Evolutionary conservation across 768 basidiomycete genomes (phyloP), one percentile per base, ranked within the genome.

Genomic region (Leccinum aurantiacum): DNA sequence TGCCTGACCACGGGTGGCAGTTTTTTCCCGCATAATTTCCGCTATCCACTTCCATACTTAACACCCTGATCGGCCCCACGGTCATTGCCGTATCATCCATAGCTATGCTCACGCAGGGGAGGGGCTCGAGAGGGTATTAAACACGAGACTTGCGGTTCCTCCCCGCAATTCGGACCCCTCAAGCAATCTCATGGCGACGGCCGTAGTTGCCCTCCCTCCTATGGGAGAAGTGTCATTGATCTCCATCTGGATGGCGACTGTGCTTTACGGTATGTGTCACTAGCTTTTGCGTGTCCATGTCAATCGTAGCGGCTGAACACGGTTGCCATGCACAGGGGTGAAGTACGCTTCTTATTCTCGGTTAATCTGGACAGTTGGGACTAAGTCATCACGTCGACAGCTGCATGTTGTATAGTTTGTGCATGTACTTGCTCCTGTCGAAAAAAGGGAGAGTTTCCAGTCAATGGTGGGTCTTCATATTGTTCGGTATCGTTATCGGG

Each of bases 221-320:
- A 52, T 66, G 57, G 65, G 46, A 31, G 51, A 59, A 31, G 57
- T 66, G 33, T 66, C 65, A 4, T 11, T 66, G 25, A 19, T 66
- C 1, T 52, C 60, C 48, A 66, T 63, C 31, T 66, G 65, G 65
- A 59, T 63, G 47, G 65, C 49, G 9, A 66, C 65, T 11, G 2
- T 66, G 19, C 65, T 66, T 10, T 66, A 66, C 55, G 65, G 65
- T 65, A 44, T 11, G 64, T 44, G 11, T 31, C n/a, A 8, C 8
- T 10, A 49, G 22, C 25, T 1, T 33, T 33, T 3, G 4, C 10
- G n/a, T 49, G 24, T 25, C 24, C 22, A 1, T 37, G 6, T 56
- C 6, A 35, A 41, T 14, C 19, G 3, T 29, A 19, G 11, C 33
- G 4, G 22, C 35, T 63, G 19, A 59, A 56, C 5, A 7, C 4